Percentiles rank a stretch among this genome's conserved stretches.
These are phyloP conservation scores for Trichoderma gracile DNA, from an alignment of 2,329 filamentous ascomycete genomes.

Conservation along the genomic window DNA sequence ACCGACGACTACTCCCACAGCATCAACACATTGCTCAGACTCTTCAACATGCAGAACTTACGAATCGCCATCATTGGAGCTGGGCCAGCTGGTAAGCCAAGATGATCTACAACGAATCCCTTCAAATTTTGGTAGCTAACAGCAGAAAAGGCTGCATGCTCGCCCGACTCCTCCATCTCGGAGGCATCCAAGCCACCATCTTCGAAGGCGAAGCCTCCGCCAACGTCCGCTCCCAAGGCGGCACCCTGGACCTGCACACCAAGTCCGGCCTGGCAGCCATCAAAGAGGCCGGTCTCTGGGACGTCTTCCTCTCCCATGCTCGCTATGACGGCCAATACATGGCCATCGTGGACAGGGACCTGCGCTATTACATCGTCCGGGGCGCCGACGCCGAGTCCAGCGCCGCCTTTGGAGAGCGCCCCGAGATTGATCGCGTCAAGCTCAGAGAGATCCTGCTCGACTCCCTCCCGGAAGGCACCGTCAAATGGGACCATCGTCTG, in stretches of 20 bases:
- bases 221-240: slow-evolving; percentile 19
- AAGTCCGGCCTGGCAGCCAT: slow-evolving; percentile 17
- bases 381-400: neutral
- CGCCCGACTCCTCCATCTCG: slow-evolving; percentile 21
- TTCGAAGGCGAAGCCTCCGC: slow-evolving; percentile 22
- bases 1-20: neutral
- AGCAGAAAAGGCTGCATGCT: slow-evolving; percentile 13
- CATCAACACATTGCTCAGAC: neutral
- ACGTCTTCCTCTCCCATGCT: slow-evolving; percentile 15
- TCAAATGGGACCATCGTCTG: slow-evolving; percentile 20
- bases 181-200: slow-evolving; percentile 15
- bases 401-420: slow-evolving; percentile 16
- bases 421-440: slow-evolving; percentile 23
- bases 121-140: neutral
- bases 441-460: slow-evolving; percentile 19
- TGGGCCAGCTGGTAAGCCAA: slow-evolving; percentile 12
- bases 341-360: slow-evolving; percentile 15
- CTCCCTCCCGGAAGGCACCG: slow-evolving; percentile 18
- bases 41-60: slow-evolving; percentile 6
- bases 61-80: slow-evolving; percentile 23
- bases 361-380: slow-evolving; percentile 15
- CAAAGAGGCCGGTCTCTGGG: slow-evolving; percentile 20
- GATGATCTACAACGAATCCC: neutral
- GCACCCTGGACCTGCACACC: slow-evolving; percentile 20
- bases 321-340: slow-evolving; percentile 24